These are phyloP conservation scores for Venturia aucupariae DNA, from an alignment of 2,329 filamentous ascomycete genomes.

Conservation along the genomic window DNA sequence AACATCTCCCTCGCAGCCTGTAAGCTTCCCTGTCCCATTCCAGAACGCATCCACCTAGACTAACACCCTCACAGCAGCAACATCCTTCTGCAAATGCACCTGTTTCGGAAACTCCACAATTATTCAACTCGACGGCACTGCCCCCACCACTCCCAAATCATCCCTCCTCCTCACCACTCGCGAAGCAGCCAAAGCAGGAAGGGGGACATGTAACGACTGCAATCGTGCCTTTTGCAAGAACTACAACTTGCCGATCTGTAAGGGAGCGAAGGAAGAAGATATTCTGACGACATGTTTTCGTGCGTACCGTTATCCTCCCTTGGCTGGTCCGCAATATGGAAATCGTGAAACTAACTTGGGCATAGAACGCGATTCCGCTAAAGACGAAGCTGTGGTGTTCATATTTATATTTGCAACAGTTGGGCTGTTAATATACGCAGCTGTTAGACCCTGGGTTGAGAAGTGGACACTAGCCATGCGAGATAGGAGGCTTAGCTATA, in stretches of 20 bases:
- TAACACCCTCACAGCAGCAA: slow-evolving; percentile 33
- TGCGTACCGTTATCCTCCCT: slow-evolving; percentile 24
- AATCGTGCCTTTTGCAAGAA: slow-evolving; percentile 58
- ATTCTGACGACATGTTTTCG: slow-evolving; percentile 59
- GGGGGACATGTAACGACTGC: slow-evolving; percentile 53
- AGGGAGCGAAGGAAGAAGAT: slow-evolving; percentile 52
- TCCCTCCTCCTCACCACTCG: background rate
- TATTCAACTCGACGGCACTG: slow-evolving; percentile 49
- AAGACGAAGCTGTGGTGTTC: slow-evolving; percentile 57
- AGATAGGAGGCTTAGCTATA: slow-evolving; percentile 12
- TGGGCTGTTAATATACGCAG: slow-evolving; percentile 51
- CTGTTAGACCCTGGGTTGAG: slow-evolving; percentile 49
- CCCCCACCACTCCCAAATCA: slow-evolving; percentile 15
- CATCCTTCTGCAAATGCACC: slow-evolving; percentile 64
- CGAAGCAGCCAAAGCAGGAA: slow-evolving; percentile 16
- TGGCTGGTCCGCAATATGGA: background rate
- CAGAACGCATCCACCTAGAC: background rate
- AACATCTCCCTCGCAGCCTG: slow-evolving; percentile 31
- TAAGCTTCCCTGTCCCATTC: slow-evolving; percentile 6
- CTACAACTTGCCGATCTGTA: slow-evolving; percentile 53
- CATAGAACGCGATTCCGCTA: slow-evolving; percentile 54
- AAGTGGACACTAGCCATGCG: slow-evolving; percentile 40
- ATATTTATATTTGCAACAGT: slow-evolving; percentile 57
- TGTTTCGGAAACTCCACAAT: slow-evolving; percentile 60
- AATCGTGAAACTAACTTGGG: background rate